Evolutionary conservation across 164 flowering plant genomes (phyloP).

Genomic region (Macadamia tetraphylla): DNA sequence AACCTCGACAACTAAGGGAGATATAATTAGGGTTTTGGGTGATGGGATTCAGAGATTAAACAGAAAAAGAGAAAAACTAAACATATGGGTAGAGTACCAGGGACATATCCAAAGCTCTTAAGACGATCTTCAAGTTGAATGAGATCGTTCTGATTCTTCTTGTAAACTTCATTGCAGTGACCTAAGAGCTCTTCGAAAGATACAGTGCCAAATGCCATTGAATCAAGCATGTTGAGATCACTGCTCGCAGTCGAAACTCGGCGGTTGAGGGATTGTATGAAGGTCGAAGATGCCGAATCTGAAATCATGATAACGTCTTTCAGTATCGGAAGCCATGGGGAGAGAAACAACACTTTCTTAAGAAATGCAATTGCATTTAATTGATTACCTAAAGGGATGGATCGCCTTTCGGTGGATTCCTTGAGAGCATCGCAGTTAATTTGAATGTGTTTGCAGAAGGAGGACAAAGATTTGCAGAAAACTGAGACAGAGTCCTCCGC

Average conservation of each 20-base stretch:
- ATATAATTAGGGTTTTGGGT: not conserved
- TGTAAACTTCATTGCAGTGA: conserved; percentile 66
- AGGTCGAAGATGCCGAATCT: conserved; percentile 84
- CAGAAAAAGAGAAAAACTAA: not conserved
- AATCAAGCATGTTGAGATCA: conserved; percentile 68
- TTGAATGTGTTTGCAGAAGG: conserved; percentile 71
- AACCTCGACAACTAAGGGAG: conserved; percentile 19
- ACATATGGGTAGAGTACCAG: conserved; percentile 22
- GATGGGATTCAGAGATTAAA: too few relatives aligned
- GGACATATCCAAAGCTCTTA: conserved; percentile 35
- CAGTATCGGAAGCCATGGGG: not conserved
- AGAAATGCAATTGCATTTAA: not conserved
- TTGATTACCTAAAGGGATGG: conserved; percentile 67
- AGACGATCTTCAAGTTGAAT: conserved; percentile 46
- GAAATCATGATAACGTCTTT: not conserved
- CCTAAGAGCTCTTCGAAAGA: conserved; percentile 89
- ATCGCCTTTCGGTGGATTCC: conserved; percentile 65
- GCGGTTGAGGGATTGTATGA: conserved; percentile 55
- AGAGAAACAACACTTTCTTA: not conserved
- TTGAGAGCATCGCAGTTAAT: conserved; percentile 53
- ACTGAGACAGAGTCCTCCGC: conserved; percentile 37
- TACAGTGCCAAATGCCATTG: conserved; percentile 76
- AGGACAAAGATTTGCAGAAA: conserved; percentile 45
- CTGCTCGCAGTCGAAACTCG: conserved; percentile 38
- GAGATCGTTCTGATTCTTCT: conserved; percentile 51